Evolutionary conservation across 768 basidiomycete genomes (phyloP).

Genomic region (Solioccasus polychromus): DNA sequence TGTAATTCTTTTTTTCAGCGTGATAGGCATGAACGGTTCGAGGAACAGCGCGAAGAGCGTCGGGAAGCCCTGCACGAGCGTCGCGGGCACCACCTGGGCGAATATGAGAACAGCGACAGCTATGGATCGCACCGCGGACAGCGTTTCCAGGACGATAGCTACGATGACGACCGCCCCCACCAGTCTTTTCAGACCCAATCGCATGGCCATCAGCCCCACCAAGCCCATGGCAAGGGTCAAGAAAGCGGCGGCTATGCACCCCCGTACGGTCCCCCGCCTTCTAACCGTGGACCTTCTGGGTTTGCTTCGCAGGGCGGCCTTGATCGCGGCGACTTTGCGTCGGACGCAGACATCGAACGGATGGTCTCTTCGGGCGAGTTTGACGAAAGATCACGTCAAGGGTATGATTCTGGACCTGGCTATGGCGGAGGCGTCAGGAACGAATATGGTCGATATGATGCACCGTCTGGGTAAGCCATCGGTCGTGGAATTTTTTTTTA

Average conservation of each 20-base stretch:
- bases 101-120: neutral
- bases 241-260: neutral
- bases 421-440: neutral
- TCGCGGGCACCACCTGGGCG: neutral
- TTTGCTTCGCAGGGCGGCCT: constrained; percentile 13
- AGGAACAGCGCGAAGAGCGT: constrained; percentile 12
- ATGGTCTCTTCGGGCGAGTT: constrained; percentile 21
- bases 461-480: constrained; percentile 9
- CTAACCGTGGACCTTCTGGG: neutral
- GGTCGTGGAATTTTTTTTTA: neutral
- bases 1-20: neutral
- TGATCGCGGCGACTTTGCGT: constrained; percentile 26
- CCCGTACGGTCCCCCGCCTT: constrained; percentile 9
- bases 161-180: neutral
- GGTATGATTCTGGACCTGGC: neutral
- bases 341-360: constrained; percentile 24
- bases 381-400: neutral
- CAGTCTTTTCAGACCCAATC: no score
- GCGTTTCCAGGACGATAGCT: no score
- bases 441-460: neutral
- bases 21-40: constrained; percentile 7
- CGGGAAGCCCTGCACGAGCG: constrained; percentile 8
- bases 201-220: neutral
- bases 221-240: neutral
- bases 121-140: no score